Evolutionary conservation across 2,329 filamentous ascomycete species (phyloP).

Genomic region (Sphaerostilbella broomeana): DNA sequence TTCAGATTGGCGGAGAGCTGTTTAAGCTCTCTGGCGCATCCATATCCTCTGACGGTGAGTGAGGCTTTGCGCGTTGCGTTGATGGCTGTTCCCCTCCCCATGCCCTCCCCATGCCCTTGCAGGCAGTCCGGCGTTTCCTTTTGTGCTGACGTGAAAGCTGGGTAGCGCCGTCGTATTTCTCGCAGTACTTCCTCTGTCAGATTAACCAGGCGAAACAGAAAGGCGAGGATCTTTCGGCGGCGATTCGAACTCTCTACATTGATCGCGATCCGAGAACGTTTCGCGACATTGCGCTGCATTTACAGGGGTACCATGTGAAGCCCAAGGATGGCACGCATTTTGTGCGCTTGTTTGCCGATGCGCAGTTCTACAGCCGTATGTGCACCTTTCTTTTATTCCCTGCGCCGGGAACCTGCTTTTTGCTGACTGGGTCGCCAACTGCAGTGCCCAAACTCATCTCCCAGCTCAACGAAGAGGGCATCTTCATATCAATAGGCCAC

Average conservation of each 20-base stretch:
- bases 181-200: conserved; percentile 85
- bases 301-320: conserved; percentile 84
- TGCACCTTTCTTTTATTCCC: conserved; percentile 6
- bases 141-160: conserved; percentile 12
- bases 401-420: conserved; percentile 3
- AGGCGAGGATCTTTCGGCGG: conserved; percentile 42
- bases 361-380: conserved; percentile 85
- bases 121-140: too few relatives aligned
- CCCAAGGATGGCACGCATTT: conserved; percentile 81
- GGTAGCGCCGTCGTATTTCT: conserved; percentile 95
- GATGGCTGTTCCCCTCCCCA: too few relatives aligned
- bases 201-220: conserved; percentile 56
- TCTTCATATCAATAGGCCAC: conserved; percentile 86
- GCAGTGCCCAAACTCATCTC: conserved; percentile 81
- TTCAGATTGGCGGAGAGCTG: conserved; percentile 65
- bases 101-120: too few relatives aligned
- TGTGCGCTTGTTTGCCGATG: conserved; percentile 87
- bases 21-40: conserved; percentile 70
- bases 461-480: conserved; percentile 83
- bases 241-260: conserved; percentile 81
- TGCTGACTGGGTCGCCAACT: background rate
- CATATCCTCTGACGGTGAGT: conserved; percentile 64
- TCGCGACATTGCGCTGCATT: conserved; percentile 78
- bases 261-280: conserved; percentile 89
- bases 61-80: background rate